Base-by-base conservation (phyloP, 2,329 filamentous ascomycete species). In the Bertia moriformis region DNA sequence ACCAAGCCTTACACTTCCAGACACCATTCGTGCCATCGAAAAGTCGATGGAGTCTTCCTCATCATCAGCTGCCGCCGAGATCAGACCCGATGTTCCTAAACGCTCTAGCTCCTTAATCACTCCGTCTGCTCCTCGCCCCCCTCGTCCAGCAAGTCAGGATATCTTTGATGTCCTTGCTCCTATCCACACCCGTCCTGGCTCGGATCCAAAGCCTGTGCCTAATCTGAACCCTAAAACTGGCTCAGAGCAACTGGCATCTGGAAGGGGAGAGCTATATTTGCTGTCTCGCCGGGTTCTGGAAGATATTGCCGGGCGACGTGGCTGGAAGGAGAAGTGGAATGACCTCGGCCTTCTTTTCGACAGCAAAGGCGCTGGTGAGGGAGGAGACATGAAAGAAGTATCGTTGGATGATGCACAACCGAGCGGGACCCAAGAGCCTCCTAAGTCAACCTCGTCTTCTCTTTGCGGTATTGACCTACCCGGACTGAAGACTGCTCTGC, bases 241-340 rank as follows among this genome's bases (percentile, higher is more conserved):
- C 0, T 63, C 88, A 1, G 83, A 93, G 51, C 83, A 93, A 40
- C 65, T 96, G 18, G 84, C 88, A 24, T 83, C 84, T 35, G 76
- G 78, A 43, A 72, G 89, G 49, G 89, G 85, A 4, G 86, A 94
- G 50, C 67, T 96, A 2, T 81, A 86, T 43, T 64, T 84, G 41
- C 62, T 94, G 30, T 88, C 86, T 5, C 71, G 89, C 40, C 85
- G 83, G 44, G 72, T 91, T 4, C 64, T 96, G 0, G 80, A 89
- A 49, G 71, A 78, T 38, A 61, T 86, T 37, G 88, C 84, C 2
- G 75, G 73, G 50, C 72, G 73, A 42, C 66, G 74, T 17, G 77
- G 74, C 3, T 95, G 87, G 88, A 72, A 66, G 39, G 74, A 84
- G 45, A 84, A 81, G 0, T 93, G 84, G 86, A 65, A 66, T 19